A percentile compares a stretch with the other conserved stretches of the same genome.
These are phyloP conservation scores for Jimgerdemannia flammicorona DNA, from an alignment of 192 early-diverging fungal species.

Conservation along the genomic window DNA sequence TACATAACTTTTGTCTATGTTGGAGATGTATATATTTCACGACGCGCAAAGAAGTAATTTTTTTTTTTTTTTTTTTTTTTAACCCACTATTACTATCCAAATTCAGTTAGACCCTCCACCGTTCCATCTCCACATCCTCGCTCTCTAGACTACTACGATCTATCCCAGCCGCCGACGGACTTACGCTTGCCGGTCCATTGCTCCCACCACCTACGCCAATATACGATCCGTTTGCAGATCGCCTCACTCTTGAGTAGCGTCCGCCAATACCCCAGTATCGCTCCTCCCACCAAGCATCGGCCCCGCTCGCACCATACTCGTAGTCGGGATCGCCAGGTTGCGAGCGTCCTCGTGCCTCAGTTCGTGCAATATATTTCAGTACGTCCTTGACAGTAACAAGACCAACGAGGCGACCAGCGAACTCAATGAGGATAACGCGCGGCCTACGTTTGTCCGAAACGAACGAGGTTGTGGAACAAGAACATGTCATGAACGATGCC, in stretches of 20 bases:
- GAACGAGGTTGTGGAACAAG: neutral
- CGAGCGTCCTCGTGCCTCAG: conserved; percentile 31
- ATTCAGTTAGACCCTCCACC: too few species aligned
- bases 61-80: neutral
- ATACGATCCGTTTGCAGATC: neutral
- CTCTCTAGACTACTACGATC: neutral
- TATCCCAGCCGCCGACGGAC: too few species aligned
- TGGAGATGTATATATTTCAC: too few species aligned
- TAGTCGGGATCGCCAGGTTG: conserved; percentile 6
- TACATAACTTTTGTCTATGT: too few species aligned
- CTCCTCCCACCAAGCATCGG: neutral
- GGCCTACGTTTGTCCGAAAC: conserved; percentile 33
- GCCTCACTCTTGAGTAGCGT: neutral
- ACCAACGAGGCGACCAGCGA: conserved; percentile 57
- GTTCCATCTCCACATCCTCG: neutral
- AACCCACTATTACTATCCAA: too few species aligned
- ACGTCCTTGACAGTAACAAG: conserved; percentile 78
- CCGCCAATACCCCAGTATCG: neutral
- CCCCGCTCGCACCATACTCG: conserved; percentile 4
- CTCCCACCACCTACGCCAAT: neutral
- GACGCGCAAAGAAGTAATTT: neutral
- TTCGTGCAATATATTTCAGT: conserved; percentile 52
- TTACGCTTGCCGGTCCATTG: neutral
- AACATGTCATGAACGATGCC: neutral
- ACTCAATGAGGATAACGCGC: conserved; percentile 64